Percentiles rank a stretch among this genome's conserved stretches.
phyloP scores from a whole-genome alignment of 2,329 filamentous ascomycete genomes.

The Cladophialophora bantiana region DNA sequence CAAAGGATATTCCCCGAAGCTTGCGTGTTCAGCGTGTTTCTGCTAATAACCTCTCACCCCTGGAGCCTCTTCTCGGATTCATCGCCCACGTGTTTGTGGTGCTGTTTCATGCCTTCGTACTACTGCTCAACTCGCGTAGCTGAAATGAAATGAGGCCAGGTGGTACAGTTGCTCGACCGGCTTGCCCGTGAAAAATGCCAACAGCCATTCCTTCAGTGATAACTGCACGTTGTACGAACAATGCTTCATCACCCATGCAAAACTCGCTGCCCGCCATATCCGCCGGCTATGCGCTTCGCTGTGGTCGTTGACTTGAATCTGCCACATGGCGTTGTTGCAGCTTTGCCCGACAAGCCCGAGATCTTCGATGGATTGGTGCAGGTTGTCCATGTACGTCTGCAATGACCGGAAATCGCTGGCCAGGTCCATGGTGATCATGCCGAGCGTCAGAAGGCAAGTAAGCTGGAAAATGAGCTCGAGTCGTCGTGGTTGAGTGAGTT shows the following conservation, averaged over 20 bases:
- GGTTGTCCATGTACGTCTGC: conserved; percentile 32
- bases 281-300: conserved; percentile 30
- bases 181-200: conserved; percentile 33
- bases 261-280: conserved; percentile 33
- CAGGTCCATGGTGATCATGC: conserved; percentile 31
- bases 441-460: conserved; percentile 31
- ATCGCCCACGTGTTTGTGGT: neutral
- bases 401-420: conserved; percentile 29
- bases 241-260: conserved; percentile 34
- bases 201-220: conserved; percentile 32
- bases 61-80: neutral
- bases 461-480: conserved; percentile 35
- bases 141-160: conserved; percentile 34
- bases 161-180: conserved; percentile 23
- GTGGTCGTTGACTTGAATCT: conserved; percentile 34
- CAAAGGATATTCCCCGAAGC: neutral
- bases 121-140: conserved; percentile 27
- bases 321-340: conserved; percentile 37
- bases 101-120: neutral
- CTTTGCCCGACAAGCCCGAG: conserved; percentile 28
- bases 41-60: neutral
- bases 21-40: neutral
- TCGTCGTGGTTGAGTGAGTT: conserved; percentile 30
- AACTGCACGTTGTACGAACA: conserved; percentile 31
- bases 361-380: conserved; percentile 30